Evolutionary conservation across 441 rosid genomes (phyloP).

Genomic region (Cnidoscolus chayamansa): DNA sequence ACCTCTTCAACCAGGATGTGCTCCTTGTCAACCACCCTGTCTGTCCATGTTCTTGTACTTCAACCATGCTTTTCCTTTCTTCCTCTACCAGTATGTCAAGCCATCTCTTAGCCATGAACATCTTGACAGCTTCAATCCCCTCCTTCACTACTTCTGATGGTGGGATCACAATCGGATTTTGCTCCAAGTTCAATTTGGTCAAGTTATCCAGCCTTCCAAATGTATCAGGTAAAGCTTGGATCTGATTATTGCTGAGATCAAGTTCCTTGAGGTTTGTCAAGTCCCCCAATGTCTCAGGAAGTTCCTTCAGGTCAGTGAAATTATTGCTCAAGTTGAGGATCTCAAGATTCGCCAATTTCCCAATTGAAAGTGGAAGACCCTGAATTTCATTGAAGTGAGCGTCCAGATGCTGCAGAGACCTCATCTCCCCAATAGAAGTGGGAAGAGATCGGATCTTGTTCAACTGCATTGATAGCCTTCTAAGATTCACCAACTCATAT

Average conservation of each 20-base stretch:
- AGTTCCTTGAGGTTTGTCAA: slow-evolving; percentile 79
- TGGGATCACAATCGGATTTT: slow-evolving; percentile 72
- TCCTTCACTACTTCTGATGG: slow-evolving; percentile 55
- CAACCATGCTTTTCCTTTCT: slow-evolving; percentile 44
- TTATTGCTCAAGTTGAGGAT: slow-evolving; percentile 68
- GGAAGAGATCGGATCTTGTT: slow-evolving; percentile 80
- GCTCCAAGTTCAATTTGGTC: slow-evolving; percentile 62
- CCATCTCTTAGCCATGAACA: slow-evolving; percentile 74
- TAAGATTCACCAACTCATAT: slow-evolving; percentile 54
- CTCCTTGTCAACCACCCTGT: slow-evolving; percentile 68
- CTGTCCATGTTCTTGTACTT: slow-evolving; percentile 42
- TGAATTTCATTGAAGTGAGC: slow-evolving; percentile 81
- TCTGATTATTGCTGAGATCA: slow-evolving; percentile 88
- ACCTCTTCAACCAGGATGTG: slow-evolving; percentile 57
- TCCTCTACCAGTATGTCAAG: slow-evolving; percentile 53
- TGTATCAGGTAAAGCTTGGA: slow-evolving; percentile 63
- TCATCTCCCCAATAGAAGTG: slow-evolving; percentile 68
- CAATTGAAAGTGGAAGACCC: slow-evolving; percentile 61
- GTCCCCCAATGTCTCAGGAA: slow-evolving; percentile 73
- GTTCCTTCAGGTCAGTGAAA: slow-evolving; percentile 74
- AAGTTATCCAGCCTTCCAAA: slow-evolving; percentile 75
- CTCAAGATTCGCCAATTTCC: slow-evolving; percentile 69
- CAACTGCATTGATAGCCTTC: slow-evolving; percentile 59
- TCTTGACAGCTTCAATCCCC: slow-evolving; percentile 72
- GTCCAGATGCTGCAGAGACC: slow-evolving; percentile 57